Base-by-base conservation (phyloP, 768 basidiomycete genomes). In the Mrakia frigida region DNA sequence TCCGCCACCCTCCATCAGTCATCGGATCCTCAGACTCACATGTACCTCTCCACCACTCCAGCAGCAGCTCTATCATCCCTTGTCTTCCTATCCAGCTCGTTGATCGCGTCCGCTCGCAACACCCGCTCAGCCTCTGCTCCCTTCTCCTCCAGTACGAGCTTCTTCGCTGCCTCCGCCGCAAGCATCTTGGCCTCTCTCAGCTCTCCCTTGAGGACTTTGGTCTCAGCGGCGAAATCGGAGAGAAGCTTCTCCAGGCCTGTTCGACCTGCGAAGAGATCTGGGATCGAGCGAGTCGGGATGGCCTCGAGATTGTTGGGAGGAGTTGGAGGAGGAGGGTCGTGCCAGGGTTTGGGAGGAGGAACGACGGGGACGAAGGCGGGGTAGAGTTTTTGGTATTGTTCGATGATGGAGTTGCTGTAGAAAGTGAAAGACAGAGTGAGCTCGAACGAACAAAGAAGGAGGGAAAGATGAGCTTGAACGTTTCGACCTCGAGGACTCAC, bases 31-130 rank as follows among this genome's bases (percentile, higher is more conserved):
- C 52, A 23, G 23, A 85, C 89, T 74, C 79, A 92, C 92, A 93
- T 93, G 82, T 93, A 93, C 52, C 91, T 88, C 37, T 91, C 88
- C 39, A 94, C 92, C 88, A 93, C 91, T 80, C 89, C 91, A 18
- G 90, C 89, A 3, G 92, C 92, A 0, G 90, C 87, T n/a, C 85
- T 87, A 75, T 93, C 91, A 69, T 92, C 90, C 25, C 88, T 81
- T 78, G 85, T 84, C 67, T 88, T 84, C 79, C 84, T 85, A 72
- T 90, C 87, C 23, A 91, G 84, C 78, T 89, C 88, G 0, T 10
- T 23, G 61, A 65, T 28, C 39, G 59, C 46, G 5, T 53, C 25
- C 0, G 50, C 43, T 53, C 74, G 33, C 31, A 50, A 35, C 11
- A 53, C 50, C 13, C 53, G 23, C 46, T 72, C 70, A 33, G 70